A percentile compares a stretch with the other conserved stretches of the same genome.
Conservation (phyloP, 306 rosid species). For the Trifolium pratense region DNA sequence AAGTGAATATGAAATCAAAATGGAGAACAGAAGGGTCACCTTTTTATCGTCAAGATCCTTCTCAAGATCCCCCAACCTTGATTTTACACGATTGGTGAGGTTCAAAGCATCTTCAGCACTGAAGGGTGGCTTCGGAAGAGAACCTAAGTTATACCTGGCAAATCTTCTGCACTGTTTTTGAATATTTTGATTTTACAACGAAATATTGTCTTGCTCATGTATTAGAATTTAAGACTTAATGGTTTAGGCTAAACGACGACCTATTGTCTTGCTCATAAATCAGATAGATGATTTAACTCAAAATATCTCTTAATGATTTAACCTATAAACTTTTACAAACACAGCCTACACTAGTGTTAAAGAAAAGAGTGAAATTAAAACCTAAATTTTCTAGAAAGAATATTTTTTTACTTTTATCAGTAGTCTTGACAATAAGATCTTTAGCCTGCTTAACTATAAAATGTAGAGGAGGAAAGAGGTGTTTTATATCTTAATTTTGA, state of each 20-base stretch:
- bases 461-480: constrained; percentile 21
- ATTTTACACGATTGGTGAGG: constrained; percentile 70
- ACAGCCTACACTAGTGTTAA: constrained; percentile 22
- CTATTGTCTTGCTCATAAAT: neutral
- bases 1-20: constrained; percentile 1
- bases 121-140: constrained; percentile 73
- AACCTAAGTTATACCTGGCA: constrained; percentile 69
- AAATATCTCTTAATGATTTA: neutral
- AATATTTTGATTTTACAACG: constrained; percentile 56
- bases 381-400: neutral
- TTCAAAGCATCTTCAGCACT: constrained; percentile 64
- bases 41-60: constrained; percentile 77
- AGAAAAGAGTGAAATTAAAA: constrained; percentile 24
- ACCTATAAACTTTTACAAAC: neutral
- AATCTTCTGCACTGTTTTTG: no score
- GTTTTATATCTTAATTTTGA: constrained; percentile 8
- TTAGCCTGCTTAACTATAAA: constrained; percentile 9
- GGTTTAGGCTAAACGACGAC: neutral
- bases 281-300: neutral
- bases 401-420: neutral
- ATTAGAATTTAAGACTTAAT: neutral
- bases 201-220: neutral
- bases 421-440: constrained; percentile 19
- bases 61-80: constrained; percentile 71
- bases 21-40: constrained; percentile 52